phyloP scores from a whole-genome alignment of 1,139 yeast species.

The Diutina rugosa region DNA sequence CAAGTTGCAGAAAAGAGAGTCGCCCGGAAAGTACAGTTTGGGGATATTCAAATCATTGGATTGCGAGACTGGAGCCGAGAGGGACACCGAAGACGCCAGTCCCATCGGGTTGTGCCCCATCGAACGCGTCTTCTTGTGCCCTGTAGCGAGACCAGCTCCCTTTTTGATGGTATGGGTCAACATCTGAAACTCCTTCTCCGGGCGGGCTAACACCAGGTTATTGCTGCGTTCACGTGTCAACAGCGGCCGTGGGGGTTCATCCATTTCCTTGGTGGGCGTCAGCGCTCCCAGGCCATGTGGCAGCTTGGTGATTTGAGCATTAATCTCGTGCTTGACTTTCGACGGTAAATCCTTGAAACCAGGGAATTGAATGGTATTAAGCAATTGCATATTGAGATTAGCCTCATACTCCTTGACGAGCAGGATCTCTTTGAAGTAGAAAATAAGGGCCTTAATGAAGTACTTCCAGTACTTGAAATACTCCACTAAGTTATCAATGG shows the following conservation, averaged over 20 bases:
- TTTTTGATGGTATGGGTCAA: background rate
- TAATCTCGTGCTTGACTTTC: slow-evolving; percentile 1
- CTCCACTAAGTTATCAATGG: slow-evolving; percentile 37
- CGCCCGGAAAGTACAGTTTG: background rate
- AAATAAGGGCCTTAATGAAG: slow-evolving; percentile 47
- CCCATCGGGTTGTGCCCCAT: background rate
- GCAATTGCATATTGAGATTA: slow-evolving; percentile 48
- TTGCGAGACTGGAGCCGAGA: background rate
- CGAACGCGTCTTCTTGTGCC: background rate
- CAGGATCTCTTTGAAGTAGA: slow-evolving; percentile 49
- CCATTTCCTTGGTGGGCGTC: background rate
- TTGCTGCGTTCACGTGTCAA: background rate
- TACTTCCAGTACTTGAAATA: slow-evolving; percentile 63
- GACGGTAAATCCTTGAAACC: slow-evolving; percentile 25
- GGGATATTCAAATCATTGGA: background rate
- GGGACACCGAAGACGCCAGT: background rate
- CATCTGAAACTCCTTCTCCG: background rate
- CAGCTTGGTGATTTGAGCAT: background rate
- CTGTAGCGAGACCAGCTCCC: background rate
- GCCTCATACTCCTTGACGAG: slow-evolving; percentile 60
- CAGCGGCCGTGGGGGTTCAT: background rate
- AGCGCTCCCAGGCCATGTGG: background rate
- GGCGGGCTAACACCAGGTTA: background rate
- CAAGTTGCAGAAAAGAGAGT: slow-evolving; percentile 15
- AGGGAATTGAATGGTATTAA: slow-evolving; percentile 49